Evolutionary conservation across 768 basidiomycete species (phyloP).

Genomic region (Termitomyces heimii): DNA sequence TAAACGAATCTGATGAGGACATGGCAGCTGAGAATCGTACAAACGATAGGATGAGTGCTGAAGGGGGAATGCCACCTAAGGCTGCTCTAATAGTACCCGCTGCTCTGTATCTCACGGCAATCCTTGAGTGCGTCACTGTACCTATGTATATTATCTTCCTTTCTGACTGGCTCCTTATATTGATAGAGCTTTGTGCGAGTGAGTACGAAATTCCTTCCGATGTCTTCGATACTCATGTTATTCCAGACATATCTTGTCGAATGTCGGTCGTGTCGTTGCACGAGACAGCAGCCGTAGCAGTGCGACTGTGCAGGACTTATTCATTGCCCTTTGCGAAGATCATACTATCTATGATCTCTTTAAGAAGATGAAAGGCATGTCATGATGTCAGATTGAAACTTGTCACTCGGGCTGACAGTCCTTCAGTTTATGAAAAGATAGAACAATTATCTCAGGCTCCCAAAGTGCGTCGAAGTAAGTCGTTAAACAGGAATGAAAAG

Average conservation of each 20-base stretch:
- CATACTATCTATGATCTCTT: slow-evolving; percentile 81
- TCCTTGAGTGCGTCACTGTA: slow-evolving; percentile 72
- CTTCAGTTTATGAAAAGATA: slow-evolving; percentile 72
- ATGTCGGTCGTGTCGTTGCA: slow-evolving; percentile 77
- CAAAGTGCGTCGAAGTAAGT: slow-evolving; percentile 62
- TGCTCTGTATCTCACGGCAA: slow-evolving; percentile 85
- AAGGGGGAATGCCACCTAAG: slow-evolving; percentile 46
- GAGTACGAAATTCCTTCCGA: slow-evolving; percentile 25
- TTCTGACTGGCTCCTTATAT: slow-evolving; percentile 19
- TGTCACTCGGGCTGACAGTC: neutral
- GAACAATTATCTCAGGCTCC: slow-evolving; percentile 57
- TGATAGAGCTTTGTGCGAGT: slow-evolving; percentile 82
- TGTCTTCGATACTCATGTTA: neutral
- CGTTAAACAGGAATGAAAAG: slow-evolving; percentile 52
- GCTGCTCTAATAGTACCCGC: slow-evolving; percentile 68
- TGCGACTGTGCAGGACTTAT: slow-evolving; percentile 78
- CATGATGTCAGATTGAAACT: neutral
- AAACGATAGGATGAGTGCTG: slow-evolving; percentile 51
- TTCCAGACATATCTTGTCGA: slow-evolving; percentile 74
- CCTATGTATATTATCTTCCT: slow-evolving; percentile 14
- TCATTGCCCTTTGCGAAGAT: slow-evolving; percentile 87
- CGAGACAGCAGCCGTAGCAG: slow-evolving; percentile 76
- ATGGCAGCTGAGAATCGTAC: slow-evolving; percentile 55
- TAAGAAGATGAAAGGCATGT: slow-evolving; percentile 78
- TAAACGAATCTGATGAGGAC: slow-evolving; percentile 79